These are phyloP conservation scores for Codiaeum variegatum DNA, from an alignment of 441 rosid genomes.

Conservation along the genomic window DNA sequence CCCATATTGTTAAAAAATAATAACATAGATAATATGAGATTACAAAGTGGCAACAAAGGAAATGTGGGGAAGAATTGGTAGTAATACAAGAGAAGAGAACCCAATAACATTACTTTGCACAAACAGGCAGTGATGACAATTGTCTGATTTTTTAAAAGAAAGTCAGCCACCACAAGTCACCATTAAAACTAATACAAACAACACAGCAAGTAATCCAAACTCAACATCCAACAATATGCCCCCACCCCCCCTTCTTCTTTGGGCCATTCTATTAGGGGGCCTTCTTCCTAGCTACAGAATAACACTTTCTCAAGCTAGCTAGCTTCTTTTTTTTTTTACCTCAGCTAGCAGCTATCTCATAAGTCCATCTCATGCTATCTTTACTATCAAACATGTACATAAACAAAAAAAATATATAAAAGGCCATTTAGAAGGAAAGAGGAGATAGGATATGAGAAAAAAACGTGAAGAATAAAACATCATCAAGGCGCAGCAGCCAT, in stretches of 20 bases:
- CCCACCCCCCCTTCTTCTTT: conserved; percentile 22
- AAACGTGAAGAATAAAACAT: conserved; percentile 22
- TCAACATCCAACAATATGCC: conserved; percentile 20
- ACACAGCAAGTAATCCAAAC: conserved; percentile 28
- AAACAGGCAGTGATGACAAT: conserved; percentile 30
- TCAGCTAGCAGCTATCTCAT: conserved; percentile 32
- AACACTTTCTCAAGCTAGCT: conserved; percentile 32
- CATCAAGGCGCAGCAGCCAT: conserved; percentile 30
- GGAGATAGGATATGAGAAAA: conserved; percentile 2
- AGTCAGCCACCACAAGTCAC: conserved; percentile 37
- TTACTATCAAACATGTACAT: conserved; percentile 57
- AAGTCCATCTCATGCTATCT: conserved; percentile 38
- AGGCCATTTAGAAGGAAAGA: conserved; percentile 18
- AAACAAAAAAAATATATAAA: conserved; percentile 28
- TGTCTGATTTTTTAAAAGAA: conserved; percentile 29
- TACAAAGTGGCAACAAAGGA: neutral
- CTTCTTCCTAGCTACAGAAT: conserved; percentile 33
- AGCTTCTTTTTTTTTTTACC: no score
- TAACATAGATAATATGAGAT: neutral
- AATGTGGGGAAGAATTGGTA: neutral
- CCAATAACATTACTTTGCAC: conserved; percentile 38
- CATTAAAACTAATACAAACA: conserved; percentile 27
- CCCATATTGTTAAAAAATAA: neutral
- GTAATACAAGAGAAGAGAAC: conserved; percentile 7
- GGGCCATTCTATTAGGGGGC: conserved; percentile 30